A percentile compares a stretch with the other conserved stretches of the same genome.
Evolutionary conservation across 2,329 filamentous ascomycete genomes (phyloP).

Genomic region (Fusarium robinianum): DNA sequence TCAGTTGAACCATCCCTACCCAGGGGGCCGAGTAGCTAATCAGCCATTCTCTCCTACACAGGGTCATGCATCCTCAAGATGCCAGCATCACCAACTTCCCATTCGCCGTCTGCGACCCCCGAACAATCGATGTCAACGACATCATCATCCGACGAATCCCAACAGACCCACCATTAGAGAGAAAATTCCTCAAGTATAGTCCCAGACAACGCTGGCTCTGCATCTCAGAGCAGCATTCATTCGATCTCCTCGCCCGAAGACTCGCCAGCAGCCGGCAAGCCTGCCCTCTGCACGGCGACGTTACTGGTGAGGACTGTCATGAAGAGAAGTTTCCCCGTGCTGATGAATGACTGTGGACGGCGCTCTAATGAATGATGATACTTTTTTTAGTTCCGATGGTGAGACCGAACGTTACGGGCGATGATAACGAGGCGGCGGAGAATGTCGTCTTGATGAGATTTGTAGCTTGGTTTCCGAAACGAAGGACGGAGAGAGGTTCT

Average conservation of each 20-base stretch:
- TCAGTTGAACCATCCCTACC: not conserved
- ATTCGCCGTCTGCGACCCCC: not conserved
- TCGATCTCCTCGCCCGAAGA: not conserved
- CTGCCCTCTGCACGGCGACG: not conserved
- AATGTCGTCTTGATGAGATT: not conserved
- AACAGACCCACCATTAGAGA: not conserved
- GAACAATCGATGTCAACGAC: no score
- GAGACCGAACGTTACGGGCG: not conserved
- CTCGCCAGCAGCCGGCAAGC: not conserved
- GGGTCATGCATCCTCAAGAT: not conserved
- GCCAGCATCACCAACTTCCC: not conserved
- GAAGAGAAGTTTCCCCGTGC: no score
- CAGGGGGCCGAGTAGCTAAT: not conserved
- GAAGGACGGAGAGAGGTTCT: no score
- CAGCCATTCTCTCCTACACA: not conserved
- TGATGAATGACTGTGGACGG: no score
- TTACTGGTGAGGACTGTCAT: constrained; percentile 2
- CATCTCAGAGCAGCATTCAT: not conserved
- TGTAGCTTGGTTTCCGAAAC: not conserved
- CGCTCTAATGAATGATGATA: not conserved
- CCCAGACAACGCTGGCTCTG: not conserved
- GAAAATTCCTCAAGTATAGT: not conserved
- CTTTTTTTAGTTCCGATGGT: constrained; percentile 5
- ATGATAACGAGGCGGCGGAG: not conserved
- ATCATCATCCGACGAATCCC: no score